A percentile compares a stretch with the other conserved stretches of the same genome.
These are phyloP conservation scores for Rhizophagus prolifer DNA, from an alignment of 192 early-diverging fungal genomes.

Conservation along the genomic window DNA sequence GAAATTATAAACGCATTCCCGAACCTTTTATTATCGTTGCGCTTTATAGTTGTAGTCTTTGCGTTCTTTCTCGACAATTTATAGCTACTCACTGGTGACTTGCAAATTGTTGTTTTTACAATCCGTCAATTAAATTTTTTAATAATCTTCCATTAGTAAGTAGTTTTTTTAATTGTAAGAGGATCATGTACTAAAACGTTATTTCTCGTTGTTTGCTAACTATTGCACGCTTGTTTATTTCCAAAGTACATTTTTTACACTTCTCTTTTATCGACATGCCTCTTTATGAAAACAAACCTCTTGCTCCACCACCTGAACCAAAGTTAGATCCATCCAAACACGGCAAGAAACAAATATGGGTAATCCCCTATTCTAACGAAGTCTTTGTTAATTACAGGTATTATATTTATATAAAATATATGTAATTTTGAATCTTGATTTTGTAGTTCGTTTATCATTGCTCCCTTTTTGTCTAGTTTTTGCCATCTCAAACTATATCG, in stretches of 20 bases:
- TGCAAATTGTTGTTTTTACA: not conserved
- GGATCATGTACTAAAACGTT: not conserved
- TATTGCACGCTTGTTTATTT: not conserved
- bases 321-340: slow-evolving; percentile 9
- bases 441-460: not conserved
- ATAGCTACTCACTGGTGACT: not conserved
- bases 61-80: not conserved
- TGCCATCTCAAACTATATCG: slow-evolving; percentile 29
- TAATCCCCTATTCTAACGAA: slow-evolving; percentile 56
- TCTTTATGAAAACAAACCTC: not conserved
- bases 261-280: slow-evolving; percentile 4
- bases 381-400: slow-evolving; percentile 62
- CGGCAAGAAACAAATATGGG: slow-evolving; percentile 47
- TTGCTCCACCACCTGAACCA: not conserved
- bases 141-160: not conserved
- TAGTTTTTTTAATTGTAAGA: not conserved
- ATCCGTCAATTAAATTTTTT: not conserved
- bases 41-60: not conserved
- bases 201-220: not conserved
- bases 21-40: not conserved
- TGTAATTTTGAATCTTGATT: not conserved
- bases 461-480: slow-evolving; percentile 14
- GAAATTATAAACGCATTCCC: not conserved
- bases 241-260: not conserved
- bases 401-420: not conserved